Percentiles rank a stretch among this genome's conserved stretches.
Evolutionary conservation across 176 grass and related monocot species (phyloP).

Genomic region (Panicum miliaceum): DNA sequence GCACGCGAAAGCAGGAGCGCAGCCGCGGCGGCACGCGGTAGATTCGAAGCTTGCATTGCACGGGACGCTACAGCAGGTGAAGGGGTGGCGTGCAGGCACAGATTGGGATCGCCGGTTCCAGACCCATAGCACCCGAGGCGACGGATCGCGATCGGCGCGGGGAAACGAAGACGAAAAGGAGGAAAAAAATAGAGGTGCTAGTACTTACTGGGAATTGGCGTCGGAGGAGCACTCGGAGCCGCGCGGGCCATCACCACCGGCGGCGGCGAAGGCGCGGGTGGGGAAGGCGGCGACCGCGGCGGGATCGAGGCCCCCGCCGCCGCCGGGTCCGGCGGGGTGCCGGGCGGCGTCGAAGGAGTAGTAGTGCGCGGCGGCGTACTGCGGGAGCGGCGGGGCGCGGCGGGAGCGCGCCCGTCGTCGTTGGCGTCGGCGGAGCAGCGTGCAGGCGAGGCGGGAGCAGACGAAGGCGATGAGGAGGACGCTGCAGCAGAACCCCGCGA

Average conservation of each 20-base stretch:
- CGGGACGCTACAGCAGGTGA: background rate
- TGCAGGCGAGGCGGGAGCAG: constrained; percentile 87
- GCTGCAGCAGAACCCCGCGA: constrained; percentile 87
- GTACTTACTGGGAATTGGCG: constrained; percentile 39
- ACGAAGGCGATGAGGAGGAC: constrained; percentile 87
- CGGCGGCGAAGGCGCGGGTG: constrained; percentile 30
- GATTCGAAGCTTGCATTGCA: constrained; percentile 29
- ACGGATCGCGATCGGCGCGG: constrained; percentile 13
- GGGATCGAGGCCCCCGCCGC: constrained; percentile 15
- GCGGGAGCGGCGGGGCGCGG: constrained; percentile 36
- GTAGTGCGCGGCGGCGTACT: constrained; percentile 38
- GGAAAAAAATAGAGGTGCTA: too few species aligned
- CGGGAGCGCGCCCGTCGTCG: background rate
- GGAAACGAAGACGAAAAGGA: background rate
- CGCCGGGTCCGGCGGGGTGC: background rate
- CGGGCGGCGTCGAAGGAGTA: constrained; percentile 2
- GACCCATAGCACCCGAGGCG: too few species aligned
- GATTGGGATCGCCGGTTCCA: background rate
- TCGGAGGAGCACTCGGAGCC: background rate
- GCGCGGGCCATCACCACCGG: background rate
- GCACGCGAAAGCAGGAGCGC: background rate
- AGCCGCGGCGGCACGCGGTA: background rate
- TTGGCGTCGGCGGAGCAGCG: constrained; percentile 54
- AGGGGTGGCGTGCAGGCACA: background rate
- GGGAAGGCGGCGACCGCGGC: constrained; percentile 45